Evolutionary conservation across 1,139 yeast species (phyloP), one percentile per base, ranked within the genome.

Genomic region (Saccharomyces pastorianus): DNA sequence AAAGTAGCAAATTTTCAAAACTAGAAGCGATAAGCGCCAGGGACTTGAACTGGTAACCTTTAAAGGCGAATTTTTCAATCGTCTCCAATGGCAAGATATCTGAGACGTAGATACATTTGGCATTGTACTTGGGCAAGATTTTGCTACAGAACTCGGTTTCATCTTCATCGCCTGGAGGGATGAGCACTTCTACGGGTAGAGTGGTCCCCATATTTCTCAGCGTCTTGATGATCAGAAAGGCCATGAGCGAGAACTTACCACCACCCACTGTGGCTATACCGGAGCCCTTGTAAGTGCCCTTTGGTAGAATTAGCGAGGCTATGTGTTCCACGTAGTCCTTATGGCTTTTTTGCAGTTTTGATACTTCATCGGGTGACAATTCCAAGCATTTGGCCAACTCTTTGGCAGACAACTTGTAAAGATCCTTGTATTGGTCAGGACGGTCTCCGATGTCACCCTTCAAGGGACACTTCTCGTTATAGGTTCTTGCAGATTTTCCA

Each of bases 191-290:
- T 20, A 88, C 82, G 0, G 96, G 96, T 46, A 86, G 69, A 34
- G 75, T 72, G 6, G 84, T 80, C 0, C 90, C 89, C 20, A 79
- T 70, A 17, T 82, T 77, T 59, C 96, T 73, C 51, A 88, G 70
- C 52, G 85, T 77, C 64, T 81, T 79, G 57, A 88, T 77, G 1
- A 93, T 82, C 28, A 85, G 71, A 50, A 86, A 71, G 14, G 89
- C 80, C 59, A 86, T 72, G 78, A 95, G 84, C 64, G 86, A 84
- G 72, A 83, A 86, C 60, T 78, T 79, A 2, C 91, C 93, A 47
- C 95, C 95, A 20, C 93, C 93, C 41, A 86, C 91, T 63, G 82
- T 84, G 1, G 88, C 96, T 46, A 88, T 82, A 29, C 96, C 96
- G 56, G 81, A 76, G 0, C 91, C 91, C 13, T 71, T 64, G 64